Conservation (phyloP, 225 moss, liverwort and hornwort genomes). For the Polytrichum formosum region DNA sequence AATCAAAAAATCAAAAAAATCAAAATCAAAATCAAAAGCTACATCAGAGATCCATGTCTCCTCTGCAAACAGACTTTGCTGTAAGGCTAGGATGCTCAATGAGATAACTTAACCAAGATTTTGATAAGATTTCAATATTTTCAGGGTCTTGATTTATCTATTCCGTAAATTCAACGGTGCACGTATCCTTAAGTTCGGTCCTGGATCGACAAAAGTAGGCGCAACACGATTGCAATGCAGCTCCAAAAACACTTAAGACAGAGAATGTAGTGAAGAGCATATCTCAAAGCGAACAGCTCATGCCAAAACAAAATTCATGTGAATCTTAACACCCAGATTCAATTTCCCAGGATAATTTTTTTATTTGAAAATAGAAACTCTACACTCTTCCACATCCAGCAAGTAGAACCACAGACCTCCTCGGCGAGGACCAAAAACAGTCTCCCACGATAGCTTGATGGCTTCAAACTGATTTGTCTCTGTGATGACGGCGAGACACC, state of each 20-base stretch:
- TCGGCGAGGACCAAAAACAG: slow-evolving; percentile 29
- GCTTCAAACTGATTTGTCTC: slow-evolving; percentile 41
- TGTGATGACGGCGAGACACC: slow-evolving; percentile 30
- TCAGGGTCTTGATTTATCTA: too few species aligned
- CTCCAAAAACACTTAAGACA: too few species aligned
- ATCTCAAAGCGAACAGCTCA: too few species aligned
- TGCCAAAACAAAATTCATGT: too few species aligned
- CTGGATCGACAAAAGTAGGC: too few species aligned
- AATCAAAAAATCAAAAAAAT: background rate
- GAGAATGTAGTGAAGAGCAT: too few species aligned
- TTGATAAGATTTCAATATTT: background rate
- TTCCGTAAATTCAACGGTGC: background rate
- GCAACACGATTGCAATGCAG: too few species aligned
- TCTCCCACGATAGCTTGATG: slow-evolving; percentile 49
- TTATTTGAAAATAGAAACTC: background rate
- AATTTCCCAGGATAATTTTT: too few species aligned
- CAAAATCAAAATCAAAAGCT: background rate
- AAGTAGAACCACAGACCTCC: slow-evolving; percentile 33
- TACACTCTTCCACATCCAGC: background rate
- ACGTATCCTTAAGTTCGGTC: too few species aligned
- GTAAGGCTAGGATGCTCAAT: background rate
- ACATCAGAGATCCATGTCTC: background rate
- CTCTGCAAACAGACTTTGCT: background rate
- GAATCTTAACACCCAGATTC: too few species aligned
- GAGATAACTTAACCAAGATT: background rate